phyloP scores from a whole-genome alignment of 176 grass and related monocot species.

The sorghum (Sorghum bicolor) region DNA sequence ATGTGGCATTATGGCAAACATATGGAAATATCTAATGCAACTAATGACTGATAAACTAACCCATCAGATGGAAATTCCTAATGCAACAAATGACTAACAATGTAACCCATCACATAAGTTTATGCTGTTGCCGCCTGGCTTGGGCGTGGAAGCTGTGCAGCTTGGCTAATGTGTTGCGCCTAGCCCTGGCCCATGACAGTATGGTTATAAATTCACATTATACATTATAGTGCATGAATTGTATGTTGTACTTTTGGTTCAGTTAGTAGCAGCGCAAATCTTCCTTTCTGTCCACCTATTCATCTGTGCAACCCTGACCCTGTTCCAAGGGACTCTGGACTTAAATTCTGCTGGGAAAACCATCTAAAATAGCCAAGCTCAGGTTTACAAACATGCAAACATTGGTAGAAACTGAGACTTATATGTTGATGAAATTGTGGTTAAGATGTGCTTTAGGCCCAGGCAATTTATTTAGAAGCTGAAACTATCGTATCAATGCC shows the following conservation, averaged over 20 bases:
- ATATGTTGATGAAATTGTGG: not conserved
- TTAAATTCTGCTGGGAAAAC: not conserved
- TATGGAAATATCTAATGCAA: not conserved
- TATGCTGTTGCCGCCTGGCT: not conserved
- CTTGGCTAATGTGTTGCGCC: not conserved
- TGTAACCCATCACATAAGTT: not conserved
- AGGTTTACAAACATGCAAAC: not conserved
- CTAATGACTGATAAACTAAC: not conserved
- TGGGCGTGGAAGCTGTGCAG: not conserved
- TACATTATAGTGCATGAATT: not conserved
- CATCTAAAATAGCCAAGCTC: not conserved
- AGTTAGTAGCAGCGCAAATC: not conserved
- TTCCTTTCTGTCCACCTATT: not conserved
- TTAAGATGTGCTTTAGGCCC: not conserved
- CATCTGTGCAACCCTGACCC: not conserved
- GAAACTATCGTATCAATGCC: not conserved
- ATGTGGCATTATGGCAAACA: not conserved
- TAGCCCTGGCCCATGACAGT: not conserved
- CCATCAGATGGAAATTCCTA: not conserved
- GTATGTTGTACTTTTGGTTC: not conserved
- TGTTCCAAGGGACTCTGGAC: not conserved
- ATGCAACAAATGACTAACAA: not conserved
- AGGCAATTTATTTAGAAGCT: constrained; percentile 2
- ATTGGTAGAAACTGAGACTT: not conserved
- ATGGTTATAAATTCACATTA: not conserved